phyloP scores from a whole-genome alignment of 2,329 filamentous ascomycete genomes.

The Xenosphaeropsis pyriputrescens region DNA sequence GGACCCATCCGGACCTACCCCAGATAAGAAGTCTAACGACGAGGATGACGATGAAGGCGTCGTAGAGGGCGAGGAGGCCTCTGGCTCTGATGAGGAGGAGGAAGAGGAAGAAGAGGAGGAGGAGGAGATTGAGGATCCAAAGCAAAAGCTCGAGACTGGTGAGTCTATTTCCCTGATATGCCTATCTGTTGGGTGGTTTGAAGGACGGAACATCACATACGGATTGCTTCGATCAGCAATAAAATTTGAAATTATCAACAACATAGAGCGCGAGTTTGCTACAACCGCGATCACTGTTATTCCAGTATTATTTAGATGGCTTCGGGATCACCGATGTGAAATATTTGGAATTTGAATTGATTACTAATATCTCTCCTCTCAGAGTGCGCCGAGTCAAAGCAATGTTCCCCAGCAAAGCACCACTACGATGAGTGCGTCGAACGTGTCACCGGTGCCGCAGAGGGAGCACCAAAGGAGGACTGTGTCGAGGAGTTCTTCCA shows the following conservation, averaged over 20 bases:
- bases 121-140: conserved; percentile 70
- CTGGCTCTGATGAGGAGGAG: conserved; percentile 28
- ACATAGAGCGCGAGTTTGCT: too few relatives aligned
- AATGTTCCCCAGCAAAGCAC: conserved; percentile 84
- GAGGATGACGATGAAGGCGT: conserved; percentile 27
- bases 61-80: conserved; percentile 29
- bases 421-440: conserved; percentile 97
- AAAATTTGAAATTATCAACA: too few relatives aligned
- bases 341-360: too few relatives aligned
- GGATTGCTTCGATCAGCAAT: too few relatives aligned
- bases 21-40: conserved; percentile 16
- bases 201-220: too few relatives aligned
- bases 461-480: conserved; percentile 61
- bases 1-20: conserved; percentile 7
- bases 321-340: too few relatives aligned
- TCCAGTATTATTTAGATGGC: too few relatives aligned
- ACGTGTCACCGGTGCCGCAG: conserved; percentile 57
- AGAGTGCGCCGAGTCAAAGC: conserved; percentile 63
- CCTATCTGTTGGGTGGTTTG: not conserved
- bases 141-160: conserved; percentile 88
- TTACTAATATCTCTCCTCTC: too few relatives aligned
- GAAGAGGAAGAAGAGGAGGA: conserved; percentile 51
- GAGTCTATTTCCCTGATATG: conserved; percentile 26
- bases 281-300: too few relatives aligned
- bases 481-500: conserved; percentile 99